Conservation (phyloP, 768 basidiomycete species). For the Podaxis carcinomalis region DNA sequence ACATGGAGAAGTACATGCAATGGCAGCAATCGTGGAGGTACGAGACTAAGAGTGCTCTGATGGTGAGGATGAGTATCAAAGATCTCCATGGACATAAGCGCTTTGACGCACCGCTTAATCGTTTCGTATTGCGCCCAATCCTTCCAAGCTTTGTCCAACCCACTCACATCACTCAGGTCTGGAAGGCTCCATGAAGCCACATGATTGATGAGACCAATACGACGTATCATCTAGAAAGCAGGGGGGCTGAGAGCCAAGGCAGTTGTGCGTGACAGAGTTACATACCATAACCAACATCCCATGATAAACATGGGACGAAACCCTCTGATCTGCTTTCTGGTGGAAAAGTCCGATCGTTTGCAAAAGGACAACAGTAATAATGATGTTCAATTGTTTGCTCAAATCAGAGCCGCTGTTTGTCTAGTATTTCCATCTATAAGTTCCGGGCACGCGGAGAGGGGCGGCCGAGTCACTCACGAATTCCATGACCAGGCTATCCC, state of each 20-base stretch:
- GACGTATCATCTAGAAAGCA: conserved; percentile 42
- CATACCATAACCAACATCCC: conserved; percentile 57
- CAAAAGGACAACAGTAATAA: conserved; percentile 45
- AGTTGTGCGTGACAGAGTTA: conserved; percentile 3
- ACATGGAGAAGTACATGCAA: conserved; percentile 47
- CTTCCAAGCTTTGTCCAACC: conserved; percentile 44
- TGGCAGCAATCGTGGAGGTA: conserved; percentile 57
- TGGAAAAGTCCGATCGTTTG: conserved; percentile 57
- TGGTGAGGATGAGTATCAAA: conserved; percentile 11
- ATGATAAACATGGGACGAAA: conserved; percentile 50
- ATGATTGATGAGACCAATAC: conserved; percentile 39
- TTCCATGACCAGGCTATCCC: conserved; percentile 49
- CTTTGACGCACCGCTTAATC: conserved; percentile 44
- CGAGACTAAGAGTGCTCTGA: conserved; percentile 41
- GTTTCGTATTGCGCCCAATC: conserved; percentile 57
- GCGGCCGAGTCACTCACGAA: conserved; percentile 38
- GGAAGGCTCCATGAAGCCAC: conserved; percentile 40
- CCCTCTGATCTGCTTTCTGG: conserved; percentile 43
- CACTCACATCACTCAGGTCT: conserved; percentile 29
- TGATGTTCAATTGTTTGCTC: conserved; percentile 21
- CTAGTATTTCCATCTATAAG: background rate
- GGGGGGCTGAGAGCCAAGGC: background rate
- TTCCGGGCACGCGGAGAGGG: background rate
- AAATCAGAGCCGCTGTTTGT: conserved; percentile 13
- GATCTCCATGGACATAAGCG: conserved; percentile 7